Evolutionary conservation across 2,329 filamentous ascomycete genomes (phyloP).

Genomic region (Aschersonia sp.): DNA sequence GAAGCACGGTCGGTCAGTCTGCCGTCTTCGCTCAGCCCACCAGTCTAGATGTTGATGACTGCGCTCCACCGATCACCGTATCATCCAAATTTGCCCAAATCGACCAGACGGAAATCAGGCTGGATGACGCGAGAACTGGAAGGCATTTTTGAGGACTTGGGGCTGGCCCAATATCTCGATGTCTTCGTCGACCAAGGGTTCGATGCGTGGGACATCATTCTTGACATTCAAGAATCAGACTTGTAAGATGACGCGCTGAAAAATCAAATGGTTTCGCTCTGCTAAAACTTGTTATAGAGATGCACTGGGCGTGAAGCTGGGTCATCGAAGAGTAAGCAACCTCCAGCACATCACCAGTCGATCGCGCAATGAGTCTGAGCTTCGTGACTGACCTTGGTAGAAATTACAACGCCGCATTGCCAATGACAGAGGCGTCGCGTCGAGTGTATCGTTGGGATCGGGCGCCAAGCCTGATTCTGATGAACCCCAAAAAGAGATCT

Average conservation of each 20-base stretch:
- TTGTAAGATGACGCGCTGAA: constrained; percentile 35
- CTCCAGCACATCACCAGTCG: no score
- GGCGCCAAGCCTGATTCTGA: constrained; percentile 37
- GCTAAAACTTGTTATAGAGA: constrained; percentile 32
- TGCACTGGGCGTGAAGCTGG: constrained; percentile 62
- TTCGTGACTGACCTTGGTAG: constrained; percentile 22
- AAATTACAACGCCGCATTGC: constrained; percentile 77
- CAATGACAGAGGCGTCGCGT: constrained; percentile 50
- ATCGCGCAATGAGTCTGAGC: background rate
- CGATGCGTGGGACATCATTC: constrained; percentile 70
- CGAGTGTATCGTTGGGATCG: constrained; percentile 35
- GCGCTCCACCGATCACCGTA: background rate
- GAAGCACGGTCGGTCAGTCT: background rate
- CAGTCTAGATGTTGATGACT: constrained; percentile 6
- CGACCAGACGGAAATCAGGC: constrained; percentile 6
- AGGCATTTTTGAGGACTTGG: constrained; percentile 57
- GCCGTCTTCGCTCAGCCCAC: background rate
- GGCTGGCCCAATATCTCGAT: constrained; percentile 63
- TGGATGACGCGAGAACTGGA: constrained; percentile 44
- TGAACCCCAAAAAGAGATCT: constrained; percentile 38
- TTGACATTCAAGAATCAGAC: constrained; percentile 75
- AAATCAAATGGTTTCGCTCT: background rate
- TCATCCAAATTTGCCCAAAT: background rate
- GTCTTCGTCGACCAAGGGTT: constrained; percentile 67
- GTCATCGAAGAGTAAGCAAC: constrained; percentile 57